Evolutionary conservation across 2,329 filamentous ascomycete species (phyloP), one percentile per base, ranked within the genome.

Genomic region (Fusarium irregulare): DNA sequence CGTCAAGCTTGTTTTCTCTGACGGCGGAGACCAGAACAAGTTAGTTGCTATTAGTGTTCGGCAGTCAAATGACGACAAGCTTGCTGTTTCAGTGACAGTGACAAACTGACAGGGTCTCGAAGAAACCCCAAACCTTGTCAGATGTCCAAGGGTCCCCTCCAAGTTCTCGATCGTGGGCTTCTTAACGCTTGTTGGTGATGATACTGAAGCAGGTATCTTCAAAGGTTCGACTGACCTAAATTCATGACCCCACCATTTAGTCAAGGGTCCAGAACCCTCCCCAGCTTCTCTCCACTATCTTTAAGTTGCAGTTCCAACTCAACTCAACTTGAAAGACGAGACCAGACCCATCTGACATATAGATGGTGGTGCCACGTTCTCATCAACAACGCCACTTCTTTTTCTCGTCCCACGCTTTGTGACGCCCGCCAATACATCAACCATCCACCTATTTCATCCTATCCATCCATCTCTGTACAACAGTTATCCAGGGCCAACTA

Each of bases 361-460:
- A 46, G 12, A 59, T 48, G 47, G 73, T 74, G 71, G 69, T 70
- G 62, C 73, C 73, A 75, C 57, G 46, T 18, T 57, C 32, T 56
- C 49, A 37, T 56, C 60, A 59, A 71, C 64, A 70, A 71, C 72
- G 74, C 67, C 72, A 71, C 73, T 46, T 55, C 47, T 46, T 55
- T 32, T 51, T 55, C 28, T 49, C 55, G 44, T 66, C 56, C 65
- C 65, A 60, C 46, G 61, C 60, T 41, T 27, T 62, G 65, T 55
- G 51, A 66, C 68, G 53, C 61, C 57, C 65, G 42, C 47, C 59
- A 60, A 60, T 44, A 42, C 51, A 34, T 48, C 60, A 56, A 51
- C 62, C 59, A 68, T 44, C 50, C 56, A 70, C 54, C 48, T 53
- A 49, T 44, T 57, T 50, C 53, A 41, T 57, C 45, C 66, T 62